Evolutionary conservation across 805 yeast genomes (phyloP), one percentile per base, ranked within the genome.

Genomic region (Isabelozyma pseudorhagii): DNA sequence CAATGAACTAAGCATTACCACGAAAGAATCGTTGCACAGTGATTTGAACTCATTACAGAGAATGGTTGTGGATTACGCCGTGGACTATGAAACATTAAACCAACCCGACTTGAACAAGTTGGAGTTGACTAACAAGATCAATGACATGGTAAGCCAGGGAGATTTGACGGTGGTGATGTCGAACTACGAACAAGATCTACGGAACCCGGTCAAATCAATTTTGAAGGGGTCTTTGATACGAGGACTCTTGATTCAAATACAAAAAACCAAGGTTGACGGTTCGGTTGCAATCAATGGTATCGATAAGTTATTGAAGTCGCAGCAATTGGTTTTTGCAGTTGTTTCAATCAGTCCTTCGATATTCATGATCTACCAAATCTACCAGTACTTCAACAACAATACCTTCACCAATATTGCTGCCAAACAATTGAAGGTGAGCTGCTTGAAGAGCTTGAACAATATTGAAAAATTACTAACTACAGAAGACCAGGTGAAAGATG

Each of bases 181-280:
- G 42, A 81, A 83, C 31, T 94, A 94, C 63, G 98, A 93, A 60
- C 59, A 69, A 25, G 93, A 90, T 55, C 71, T 94, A 50, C 80
- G 82, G 50, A 64, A 74, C 5, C 98, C 98, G 0, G 61, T 91
- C 44, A 77, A 73, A 48, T 83, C 85, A 38, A 57, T 84, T 2
- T 50, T 91, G 2, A 67, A 69, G 11, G 99, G 98, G 4, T 81
- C 84, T 49, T 76, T 93, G 54, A 67, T 91, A 8, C 77, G 96
- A 48, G 83, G 92, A 13, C 66, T 94, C 43, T 70, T 94, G 60
- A 92, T 93, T 53, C 98, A 94, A 66, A 75, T 94, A n/a, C 99
- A 93, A 66, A 93, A 94, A 68, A 86, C 96, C 10, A 93, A 93
- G 67, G 97, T 94, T 6, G 99, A 93, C 64, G 97, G 96, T 8